A percentile compares a stretch with the other conserved stretches of the same genome.
Evolutionary conservation across 768 basidiomycete species (phyloP).

Genomic region (Kwoniella dendrophila): DNA sequence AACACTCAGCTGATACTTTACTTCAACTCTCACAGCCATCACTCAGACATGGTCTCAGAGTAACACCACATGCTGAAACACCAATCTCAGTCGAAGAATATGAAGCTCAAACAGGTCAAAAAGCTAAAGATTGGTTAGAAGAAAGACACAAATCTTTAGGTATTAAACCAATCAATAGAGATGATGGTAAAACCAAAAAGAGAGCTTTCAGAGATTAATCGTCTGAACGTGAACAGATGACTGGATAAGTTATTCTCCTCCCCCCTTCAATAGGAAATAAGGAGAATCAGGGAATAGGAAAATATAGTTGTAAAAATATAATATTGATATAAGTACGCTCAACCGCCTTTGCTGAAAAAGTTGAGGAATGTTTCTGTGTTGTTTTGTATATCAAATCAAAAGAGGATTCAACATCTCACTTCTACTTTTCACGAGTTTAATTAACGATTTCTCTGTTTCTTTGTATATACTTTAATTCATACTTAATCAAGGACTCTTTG

Average conservation of each 20-base stretch:
- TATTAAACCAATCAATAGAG: conserved; percentile 37
- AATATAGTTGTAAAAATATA: too few relatives aligned
- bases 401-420: conserved; percentile 4
- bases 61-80: conserved; percentile 77
- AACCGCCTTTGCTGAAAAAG: too few relatives aligned
- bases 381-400: too few relatives aligned
- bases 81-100: conserved; percentile 77
- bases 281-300: too few relatives aligned
- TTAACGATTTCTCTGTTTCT: background rate
- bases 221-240: too few relatives aligned
- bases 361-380: too few relatives aligned
- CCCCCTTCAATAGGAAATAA: too few relatives aligned
- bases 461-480: background rate
- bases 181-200: conserved; percentile 45
- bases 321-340: too few relatives aligned
- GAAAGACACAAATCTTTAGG: conserved; percentile 74
- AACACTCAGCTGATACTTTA: background rate
- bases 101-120: conserved; percentile 63
- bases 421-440: background rate
- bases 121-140: conserved; percentile 71
- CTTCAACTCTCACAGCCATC: conserved; percentile 33
- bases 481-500: background rate
- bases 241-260: too few relatives aligned
- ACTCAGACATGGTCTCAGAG: conserved; percentile 74
- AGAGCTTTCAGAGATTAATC: conserved; percentile 54